Base-by-base conservation (phyloP, 1,284 basidiomycete genomes). In the Pisolithus thermaeus region DNA sequence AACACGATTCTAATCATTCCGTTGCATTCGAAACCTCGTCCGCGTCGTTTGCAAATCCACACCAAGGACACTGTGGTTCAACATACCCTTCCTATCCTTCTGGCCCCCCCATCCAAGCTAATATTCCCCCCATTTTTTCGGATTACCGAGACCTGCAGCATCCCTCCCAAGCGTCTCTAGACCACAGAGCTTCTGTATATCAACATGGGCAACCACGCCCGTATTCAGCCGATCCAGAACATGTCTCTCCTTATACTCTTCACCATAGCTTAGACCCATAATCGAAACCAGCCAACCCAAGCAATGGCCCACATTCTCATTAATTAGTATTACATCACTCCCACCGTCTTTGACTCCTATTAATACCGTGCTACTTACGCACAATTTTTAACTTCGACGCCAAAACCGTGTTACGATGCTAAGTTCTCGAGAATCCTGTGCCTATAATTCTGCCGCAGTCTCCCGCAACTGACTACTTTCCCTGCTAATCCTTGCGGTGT, bases 401-500 rank as follows among this genome's bases (percentile, higher is more conserved):
- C 28, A 28, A 28, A 28, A 28, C 7, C 30, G 11, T 22, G 47
- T 38, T 28, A 27, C 12, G 14, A 35, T 11, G 30, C 11, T 11
- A 9, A 32, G 12, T 32, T 9, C 28, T 30, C 9, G 35, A 49
- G 27, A 27, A 30, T 16, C 18, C 18, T 50, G 28, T 50, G n/a
- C 25, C 46, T 51, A 51, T 50, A 50, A 50, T 39, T 50, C 49
- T n/a, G 9, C 41, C 23, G 25, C 41, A 35, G 49, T 52, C 47
- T 66, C 66, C 36, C 50, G 65, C 22, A 63, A 59, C 44, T 68
- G 66, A 43, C 40, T 55, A n/a, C 78, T 73, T 64, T 87, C 83
- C 56, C 73, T 78, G 50, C 70, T 69, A 38, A 88, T 62, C 53
- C 87, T 79, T 32, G 73, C 62, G 23, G 77, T 70, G 65, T 90